Evolutionary conservation across 2,329 filamentous ascomycete genomes (phyloP).

Genomic region (Hymenoscyphus albidus): DNA sequence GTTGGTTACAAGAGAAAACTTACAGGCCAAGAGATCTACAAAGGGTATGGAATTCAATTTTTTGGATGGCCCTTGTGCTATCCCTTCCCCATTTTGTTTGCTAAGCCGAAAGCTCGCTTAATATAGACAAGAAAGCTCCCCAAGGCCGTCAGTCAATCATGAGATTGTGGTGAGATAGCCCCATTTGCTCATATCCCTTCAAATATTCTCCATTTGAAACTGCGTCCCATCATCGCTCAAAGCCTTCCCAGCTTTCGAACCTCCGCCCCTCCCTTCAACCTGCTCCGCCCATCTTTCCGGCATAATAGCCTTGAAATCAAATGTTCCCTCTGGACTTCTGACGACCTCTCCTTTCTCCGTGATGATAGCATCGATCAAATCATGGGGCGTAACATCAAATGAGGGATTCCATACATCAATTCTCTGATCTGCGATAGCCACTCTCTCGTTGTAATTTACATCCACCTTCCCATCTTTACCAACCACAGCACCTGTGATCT

Average conservation of each 20-base stretch:
- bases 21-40: too few species aligned
- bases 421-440: slow-evolving; percentile 72
- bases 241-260: slow-evolving; percentile 2
- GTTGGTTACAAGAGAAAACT: too few species aligned
- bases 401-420: slow-evolving; percentile 95
- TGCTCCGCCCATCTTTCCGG: slow-evolving; percentile 48
- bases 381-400: slow-evolving; percentile 89
- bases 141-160: too few species aligned
- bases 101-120: too few species aligned
- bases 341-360: slow-evolving; percentile 87
- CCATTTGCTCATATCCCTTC: neutral
- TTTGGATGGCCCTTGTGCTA: too few species aligned
- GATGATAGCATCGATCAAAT: slow-evolving; percentile 87
- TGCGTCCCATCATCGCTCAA: slow-evolving; percentile 20
- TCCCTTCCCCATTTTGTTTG: too few species aligned
- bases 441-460: slow-evolving; percentile 58
- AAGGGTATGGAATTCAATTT: too few species aligned
- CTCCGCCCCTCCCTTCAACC: slow-evolving; percentile 17
- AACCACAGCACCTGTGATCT: slow-evolving; percentile 73
- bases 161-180: too few species aligned
- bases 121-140: too few species aligned
- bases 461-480: slow-evolving; percentile 61
- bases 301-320: slow-evolving; percentile 58
- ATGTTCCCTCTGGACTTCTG: slow-evolving; percentile 67
- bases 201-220: slow-evolving; percentile 22